These are phyloP conservation scores for Fusarium circinatum DNA, from an alignment of 2,329 filamentous ascomycete genomes.

Conservation along the genomic window DNA sequence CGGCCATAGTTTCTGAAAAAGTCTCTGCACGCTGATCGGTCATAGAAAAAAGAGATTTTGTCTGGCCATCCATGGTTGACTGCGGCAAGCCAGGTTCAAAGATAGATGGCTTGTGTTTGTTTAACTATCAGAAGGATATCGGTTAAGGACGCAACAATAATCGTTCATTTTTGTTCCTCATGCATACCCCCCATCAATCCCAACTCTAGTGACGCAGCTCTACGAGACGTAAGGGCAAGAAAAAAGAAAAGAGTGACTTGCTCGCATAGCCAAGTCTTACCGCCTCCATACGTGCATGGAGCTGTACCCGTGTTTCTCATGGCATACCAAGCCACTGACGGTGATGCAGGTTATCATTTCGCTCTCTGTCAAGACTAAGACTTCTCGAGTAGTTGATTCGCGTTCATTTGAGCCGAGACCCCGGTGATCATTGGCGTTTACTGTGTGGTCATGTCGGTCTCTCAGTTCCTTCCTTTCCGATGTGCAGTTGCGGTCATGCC, in stretches of 20 bases:
- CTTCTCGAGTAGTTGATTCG: neutral
- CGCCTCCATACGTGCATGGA: neutral
- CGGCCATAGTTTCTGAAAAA: neutral
- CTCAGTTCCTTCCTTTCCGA: neutral
- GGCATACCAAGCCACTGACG: neutral
- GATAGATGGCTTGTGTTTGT: neutral
- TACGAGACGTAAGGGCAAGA: neutral
- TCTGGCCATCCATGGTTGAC: neutral
- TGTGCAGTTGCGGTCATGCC: neutral
- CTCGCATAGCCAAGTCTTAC: neutral
- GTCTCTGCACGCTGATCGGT: rapidly evolving
- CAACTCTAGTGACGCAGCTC: neutral
- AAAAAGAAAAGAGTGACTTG: neutral
- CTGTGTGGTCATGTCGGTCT: neutral
- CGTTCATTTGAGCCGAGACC: neutral
- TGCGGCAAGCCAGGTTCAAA: neutral
- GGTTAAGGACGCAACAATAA: neutral
- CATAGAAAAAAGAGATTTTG: neutral
- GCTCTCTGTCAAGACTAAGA: neutral
- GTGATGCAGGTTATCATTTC: neutral
- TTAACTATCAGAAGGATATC: neutral
- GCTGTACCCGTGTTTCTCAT: neutral
- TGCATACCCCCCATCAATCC: neutral
- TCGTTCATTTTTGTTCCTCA: neutral
- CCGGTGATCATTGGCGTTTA: neutral